Evolutionary conservation across 208 protist species (phyloP), one percentile per base, ranked within the genome.

Genomic region (Trypanosoma platydactyli): DNA sequence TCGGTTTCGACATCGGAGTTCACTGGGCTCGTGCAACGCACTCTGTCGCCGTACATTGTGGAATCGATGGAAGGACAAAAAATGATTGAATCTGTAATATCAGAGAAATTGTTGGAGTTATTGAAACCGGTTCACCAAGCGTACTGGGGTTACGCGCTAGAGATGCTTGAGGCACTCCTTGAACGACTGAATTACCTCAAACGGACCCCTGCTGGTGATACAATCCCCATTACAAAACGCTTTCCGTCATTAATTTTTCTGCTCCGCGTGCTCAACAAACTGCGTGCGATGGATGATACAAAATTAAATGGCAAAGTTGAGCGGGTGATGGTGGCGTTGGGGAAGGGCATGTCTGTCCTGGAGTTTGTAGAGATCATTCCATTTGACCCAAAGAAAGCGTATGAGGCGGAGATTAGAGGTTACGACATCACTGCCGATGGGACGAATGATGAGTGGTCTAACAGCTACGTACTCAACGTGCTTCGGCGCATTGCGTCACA

Each of bases 191-290:
- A 76, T 76, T 94, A 94, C 66, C 30, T 94, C 16, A 94, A 94
- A 69, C 85, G 89, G 20, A 69, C 74, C 38, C 42, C 71, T 16
- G 49, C 30, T 22, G 76, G 68, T 22, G 62, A 76, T 33, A 62
- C 71, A 57, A 41, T 79, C 16, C 33, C 51, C 48, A 80, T 92
- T 33, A 88, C 82, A 16, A 58, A 75, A 50, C 84, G 89, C 27
- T 89, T 94, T 58, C 83, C 81, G 3, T 65, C 86, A 5, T 76
- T 84, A 5, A 40, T 49, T 11, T 95, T 95, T 54, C 55, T 92
- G 30, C 72, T 95, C 20, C 81, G 83, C 27, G 89, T 95, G 35
- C 80, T 95, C 5, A 89, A 95, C 71, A 95, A 95, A 77, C 68
- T 95, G 27, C 83, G 89, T 25, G 61, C 64, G 13, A 84, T 92